Percentiles rank a stretch among this genome's conserved stretches.
Evolutionary conservation across 345 rosid species (phyloP).

Genomic region (Heritiera fomes): DNA sequence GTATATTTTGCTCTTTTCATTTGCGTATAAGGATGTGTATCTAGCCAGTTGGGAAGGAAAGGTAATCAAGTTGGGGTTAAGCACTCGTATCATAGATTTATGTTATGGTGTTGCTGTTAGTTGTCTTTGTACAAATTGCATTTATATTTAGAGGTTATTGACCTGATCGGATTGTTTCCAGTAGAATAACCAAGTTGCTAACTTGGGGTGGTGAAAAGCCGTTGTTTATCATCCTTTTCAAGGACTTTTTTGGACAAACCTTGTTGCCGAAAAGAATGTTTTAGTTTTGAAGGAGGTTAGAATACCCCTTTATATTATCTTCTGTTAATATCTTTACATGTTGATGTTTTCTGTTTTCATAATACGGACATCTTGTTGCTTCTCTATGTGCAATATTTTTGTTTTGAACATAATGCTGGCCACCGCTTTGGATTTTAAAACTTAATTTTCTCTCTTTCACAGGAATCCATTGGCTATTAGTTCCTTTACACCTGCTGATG

Average conservation of each 20-base stretch:
- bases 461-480: constrained; percentile 8
- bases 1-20: neutral
- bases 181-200: neutral
- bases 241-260: neutral
- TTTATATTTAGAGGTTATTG: neutral
- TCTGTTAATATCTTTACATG: neutral
- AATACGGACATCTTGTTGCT: neutral
- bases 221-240: neutral
- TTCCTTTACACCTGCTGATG: neutral
- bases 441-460: constrained; percentile 3
- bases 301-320: neutral
- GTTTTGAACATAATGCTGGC: neutral
- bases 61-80: neutral
- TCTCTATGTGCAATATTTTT: neutral
- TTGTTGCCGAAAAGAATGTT: neutral
- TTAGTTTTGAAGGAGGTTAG: neutral
- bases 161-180: neutral
- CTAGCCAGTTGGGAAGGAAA: neutral
- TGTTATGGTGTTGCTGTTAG: neutral
- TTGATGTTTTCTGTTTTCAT: neutral
- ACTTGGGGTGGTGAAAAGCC: neutral
- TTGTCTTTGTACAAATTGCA: neutral
- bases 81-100: neutral
- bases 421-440: constrained; percentile 12
- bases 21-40: neutral